Percentiles rank a stretch among this genome's conserved stretches.
Conservation (phyloP, 192 early-diverging fungal species). For the Paraglomus occultum region DNA sequence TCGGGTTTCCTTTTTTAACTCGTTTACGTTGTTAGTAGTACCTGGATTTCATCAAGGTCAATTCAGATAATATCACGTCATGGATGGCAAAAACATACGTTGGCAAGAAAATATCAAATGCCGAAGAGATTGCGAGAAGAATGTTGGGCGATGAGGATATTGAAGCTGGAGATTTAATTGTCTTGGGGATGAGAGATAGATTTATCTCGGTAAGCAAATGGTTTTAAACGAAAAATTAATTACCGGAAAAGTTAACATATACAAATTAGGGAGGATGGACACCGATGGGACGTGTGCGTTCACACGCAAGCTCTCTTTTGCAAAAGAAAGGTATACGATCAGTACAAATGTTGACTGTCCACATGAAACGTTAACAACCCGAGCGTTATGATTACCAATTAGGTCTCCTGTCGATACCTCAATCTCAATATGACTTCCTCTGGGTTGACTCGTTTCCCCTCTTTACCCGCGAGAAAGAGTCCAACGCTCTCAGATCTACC, state of each 20-base stretch:
- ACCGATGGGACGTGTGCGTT: slow-evolving; percentile 58
- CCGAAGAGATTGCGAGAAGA: neutral
- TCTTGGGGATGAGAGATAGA: slow-evolving; percentile 50
- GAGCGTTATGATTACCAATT: neutral
- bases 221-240: neutral
- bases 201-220: slow-evolving; percentile 41
- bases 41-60: slow-evolving; percentile 45
- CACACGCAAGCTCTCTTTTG: slow-evolving; percentile 49
- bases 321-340: slow-evolving; percentile 44
- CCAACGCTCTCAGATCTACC: slow-evolving; percentile 57
- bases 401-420: slow-evolving; percentile 50
- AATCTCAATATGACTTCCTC: slow-evolving; percentile 61
- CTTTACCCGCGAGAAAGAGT: slow-evolving; percentile 70
- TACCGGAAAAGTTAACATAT: slow-evolving; percentile 22
- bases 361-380: neutral
- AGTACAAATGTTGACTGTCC: neutral
- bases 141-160: slow-evolving; percentile 37
- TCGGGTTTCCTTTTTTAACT: neutral
- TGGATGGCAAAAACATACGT: slow-evolving; percentile 41
- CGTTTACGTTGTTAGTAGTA: too few species aligned
- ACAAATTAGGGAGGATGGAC: slow-evolving; percentile 47
- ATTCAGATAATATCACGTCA: slow-evolving; percentile 39
- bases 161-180: slow-evolving; percentile 55
- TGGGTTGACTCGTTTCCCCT: slow-evolving; percentile 92
- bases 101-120: slow-evolving; percentile 28